Evolutionary conservation across 2,329 filamentous ascomycete species (phyloP), one percentile per base, ranked within the genome.

Genomic region (Fusarium burgessii): DNA sequence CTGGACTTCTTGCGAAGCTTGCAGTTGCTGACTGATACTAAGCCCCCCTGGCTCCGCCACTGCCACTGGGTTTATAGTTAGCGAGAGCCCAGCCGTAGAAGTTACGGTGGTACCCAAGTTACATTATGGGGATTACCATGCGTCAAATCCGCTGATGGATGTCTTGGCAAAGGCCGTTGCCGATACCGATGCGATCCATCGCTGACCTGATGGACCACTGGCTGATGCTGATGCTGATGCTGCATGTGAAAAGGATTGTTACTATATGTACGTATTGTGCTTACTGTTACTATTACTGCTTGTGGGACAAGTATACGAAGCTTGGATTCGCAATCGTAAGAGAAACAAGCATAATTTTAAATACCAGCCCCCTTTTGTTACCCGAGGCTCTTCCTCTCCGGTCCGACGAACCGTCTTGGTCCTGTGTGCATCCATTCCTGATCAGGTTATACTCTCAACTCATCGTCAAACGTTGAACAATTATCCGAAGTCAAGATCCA

Each of bases 361-460:
- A 18, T 55, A 15, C 8, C 13, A 9, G 8, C 23, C 51, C n/a
- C 15, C 32, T 25, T 40, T n/a, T 12, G 52, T 66, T 60, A 60
- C 32, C 62, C 62, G 52, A 60, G 27, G 35, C 61, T 66, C 45
- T 47, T 35, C 62, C 62, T 35, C 17, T 18, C 11, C 61, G 62
- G 62, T 41, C 62, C 61, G 61, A 18, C 17, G 35, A 51, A n/a
- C 61, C 62, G 52, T 41, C 32, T 36, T 17, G 29, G 33, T 45
- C 32, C 23, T 6, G 32, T 49, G 35, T 41, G 32, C 15, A 56
- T 56, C 33, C 49, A 62, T 67, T 43, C 62, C 62, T 38, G 40
- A 62, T 67, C 23, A 45, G 56, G 64, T 17, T 56, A 56, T 67
- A 67, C 49, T 55, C 6, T 32, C 64, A 67, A 67, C 29, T 50